These are phyloP conservation scores for Phytophthora pseudosyringae DNA, from an alignment of 352 stramenopile species.

Conservation along the genomic window DNA sequence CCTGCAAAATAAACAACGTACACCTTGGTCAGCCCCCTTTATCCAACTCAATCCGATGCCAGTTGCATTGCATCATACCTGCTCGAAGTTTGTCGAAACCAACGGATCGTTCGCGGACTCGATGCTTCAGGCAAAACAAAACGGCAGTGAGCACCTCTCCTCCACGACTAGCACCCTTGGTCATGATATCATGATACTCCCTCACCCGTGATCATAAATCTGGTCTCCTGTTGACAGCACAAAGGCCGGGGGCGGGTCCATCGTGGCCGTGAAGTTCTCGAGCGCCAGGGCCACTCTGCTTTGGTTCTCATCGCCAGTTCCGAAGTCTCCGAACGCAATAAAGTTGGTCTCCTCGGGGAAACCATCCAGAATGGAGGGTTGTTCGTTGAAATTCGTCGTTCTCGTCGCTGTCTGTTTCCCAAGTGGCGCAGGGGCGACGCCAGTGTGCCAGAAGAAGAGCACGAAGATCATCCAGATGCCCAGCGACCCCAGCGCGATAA, in stretches of 20 bases:
- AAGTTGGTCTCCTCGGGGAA: slow-evolving; percentile 78
- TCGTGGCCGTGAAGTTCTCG: slow-evolving; percentile 55
- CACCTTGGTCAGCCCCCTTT: not conserved
- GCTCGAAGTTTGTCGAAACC: slow-evolving; percentile 75
- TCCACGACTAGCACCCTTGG: not conserved
- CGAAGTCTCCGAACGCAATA: slow-evolving; percentile 84
- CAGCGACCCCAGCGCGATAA: slow-evolving; percentile 57
- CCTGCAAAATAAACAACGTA: slow-evolving; percentile 40
- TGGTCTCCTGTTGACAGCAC: slow-evolving; percentile 87
- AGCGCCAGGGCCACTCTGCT: slow-evolving; percentile 66
- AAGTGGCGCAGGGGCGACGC: slow-evolving; percentile 6
- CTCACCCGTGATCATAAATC: slow-evolving; percentile 87
- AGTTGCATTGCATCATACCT: slow-evolving; percentile 39
- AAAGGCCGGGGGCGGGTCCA: slow-evolving; percentile 73
- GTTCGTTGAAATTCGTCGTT: slow-evolving; percentile 22
- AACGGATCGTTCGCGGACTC: slow-evolving; percentile 59
- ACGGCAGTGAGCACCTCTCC: slow-evolving; percentile 1
- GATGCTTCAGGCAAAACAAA: slow-evolving; percentile 46
- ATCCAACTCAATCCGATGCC: not conserved
- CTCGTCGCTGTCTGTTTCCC: slow-evolving; percentile 19
- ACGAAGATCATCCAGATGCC: slow-evolving; percentile 68
- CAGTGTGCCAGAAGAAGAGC: slow-evolving; percentile 53
- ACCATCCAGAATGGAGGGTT: slow-evolving; percentile 40
- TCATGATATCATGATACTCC: slow-evolving; percentile 22
- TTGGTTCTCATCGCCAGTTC: slow-evolving; percentile 72